Evolutionary conservation across 768 basidiomycete species (phyloP).

Genomic region (Crassisporium funariophilum): DNA sequence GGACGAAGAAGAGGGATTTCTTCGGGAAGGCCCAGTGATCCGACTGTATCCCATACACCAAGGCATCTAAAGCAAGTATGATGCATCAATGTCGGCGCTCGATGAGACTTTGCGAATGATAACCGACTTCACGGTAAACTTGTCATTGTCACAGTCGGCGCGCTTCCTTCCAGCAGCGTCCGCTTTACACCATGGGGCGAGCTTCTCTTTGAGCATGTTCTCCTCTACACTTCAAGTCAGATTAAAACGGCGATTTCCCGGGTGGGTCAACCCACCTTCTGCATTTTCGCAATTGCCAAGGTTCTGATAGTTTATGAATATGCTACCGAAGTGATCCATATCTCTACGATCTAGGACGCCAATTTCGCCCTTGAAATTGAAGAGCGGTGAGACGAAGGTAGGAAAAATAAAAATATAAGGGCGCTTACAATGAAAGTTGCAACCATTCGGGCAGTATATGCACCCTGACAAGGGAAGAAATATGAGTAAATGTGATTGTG

Average conservation of each 20-base stretch:
- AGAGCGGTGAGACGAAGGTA: neutral
- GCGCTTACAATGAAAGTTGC: slow-evolving; percentile 63
- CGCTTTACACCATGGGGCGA: slow-evolving; percentile 56
- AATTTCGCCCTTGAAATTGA: slow-evolving; percentile 56
- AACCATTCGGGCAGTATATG: slow-evolving; percentile 76
- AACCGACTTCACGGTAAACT: slow-evolving; percentile 65
- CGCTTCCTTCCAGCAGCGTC: slow-evolving; percentile 56
- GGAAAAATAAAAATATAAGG: slow-evolving; percentile 1
- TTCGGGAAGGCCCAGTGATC: slow-evolving; percentile 68
- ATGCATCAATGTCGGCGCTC: slow-evolving; percentile 1
- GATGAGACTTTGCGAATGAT: neutral
- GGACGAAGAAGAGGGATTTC: slow-evolving; percentile 46
- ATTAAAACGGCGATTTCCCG: neutral
- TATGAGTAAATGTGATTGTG: neutral
- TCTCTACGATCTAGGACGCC: slow-evolving; percentile 70
- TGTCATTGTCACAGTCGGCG: slow-evolving; percentile 44
- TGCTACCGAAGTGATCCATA: slow-evolving; percentile 71
- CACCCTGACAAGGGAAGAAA: slow-evolving; percentile 49
- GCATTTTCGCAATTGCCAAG: slow-evolving; percentile 55
- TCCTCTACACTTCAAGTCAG: slow-evolving; percentile 16
- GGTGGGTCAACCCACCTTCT: slow-evolving; percentile 36
- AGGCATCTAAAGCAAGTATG: slow-evolving; percentile 47
- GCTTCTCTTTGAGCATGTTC: slow-evolving; percentile 48
- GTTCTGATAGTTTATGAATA: slow-evolving; percentile 64
- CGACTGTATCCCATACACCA: slow-evolving; percentile 82